Evolutionary conservation across 805 yeast species (phyloP), one percentile per base, ranked within the genome.

Genomic region (Aciculoconidium aculeatum): DNA sequence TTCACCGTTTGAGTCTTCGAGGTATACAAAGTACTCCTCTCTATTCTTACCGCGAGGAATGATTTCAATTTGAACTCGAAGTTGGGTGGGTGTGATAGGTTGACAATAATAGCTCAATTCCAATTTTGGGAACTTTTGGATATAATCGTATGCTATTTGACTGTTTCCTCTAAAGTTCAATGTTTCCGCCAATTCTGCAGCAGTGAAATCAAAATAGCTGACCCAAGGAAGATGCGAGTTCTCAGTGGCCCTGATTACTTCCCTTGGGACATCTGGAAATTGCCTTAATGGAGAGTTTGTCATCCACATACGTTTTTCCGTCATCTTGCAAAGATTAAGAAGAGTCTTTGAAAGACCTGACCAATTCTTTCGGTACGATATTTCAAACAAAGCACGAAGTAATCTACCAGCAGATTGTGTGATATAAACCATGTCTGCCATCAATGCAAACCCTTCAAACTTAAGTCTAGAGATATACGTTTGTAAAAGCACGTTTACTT

Each of bases 371-470:
- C 68, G 64, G 25, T 83, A 42, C 7, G 83, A 72, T 18, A 92
- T 73, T 47, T 90, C 96, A 50, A 72, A 77, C 39, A 94, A 70
- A 0, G 97, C 96, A 34, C 96, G 61, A 32, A 88, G 63, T 21
- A 92, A 55, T 48, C 99, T 70, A 3, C 94, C 90, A 1, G 96
- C 96, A 22, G 94, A 85, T 53, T 92, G 97, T 0, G 92, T 82
- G 22, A 92, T 75, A 49, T 84, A 92, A 3, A 85, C 68, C 95
- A 88, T 86, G 60, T 92, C 99, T 0, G 95, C 77, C 70, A 81
- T 76, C 36, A 94, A 57, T 0, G 96, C 96, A 59, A 85, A 84
- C 0, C 97, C 97, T 1, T 82, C 92, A 11, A 92, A 61, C 7
- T 65, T 60, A 14, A 88, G 59, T 20, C 78, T 58, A 1, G 96